These are phyloP conservation scores for Tylopilus balloui DNA, from an alignment of 768 basidiomycete species.

Conservation along the genomic window DNA sequence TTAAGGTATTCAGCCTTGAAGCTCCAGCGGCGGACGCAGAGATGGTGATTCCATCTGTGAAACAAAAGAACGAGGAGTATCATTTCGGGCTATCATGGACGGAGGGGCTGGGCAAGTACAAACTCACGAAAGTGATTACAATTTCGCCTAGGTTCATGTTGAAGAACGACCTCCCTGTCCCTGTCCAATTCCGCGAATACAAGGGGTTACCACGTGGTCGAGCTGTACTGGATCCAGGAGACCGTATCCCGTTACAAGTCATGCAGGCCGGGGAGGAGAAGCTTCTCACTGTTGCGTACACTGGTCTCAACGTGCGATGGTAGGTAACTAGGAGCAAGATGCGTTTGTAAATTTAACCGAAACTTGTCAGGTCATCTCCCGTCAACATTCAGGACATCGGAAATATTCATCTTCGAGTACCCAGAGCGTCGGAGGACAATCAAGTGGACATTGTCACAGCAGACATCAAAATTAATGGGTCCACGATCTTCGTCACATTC, in stretches of 20 bases:
- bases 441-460: slow-evolving; percentile 58
- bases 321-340: slow-evolving; percentile 31
- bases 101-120: slow-evolving; percentile 96
- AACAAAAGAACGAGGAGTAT: slow-evolving; percentile 59
- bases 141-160: slow-evolving; percentile 87
- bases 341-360: background rate
- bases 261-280: slow-evolving; percentile 65
- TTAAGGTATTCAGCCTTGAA: slow-evolving; percentile 80
- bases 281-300: slow-evolving; percentile 77
- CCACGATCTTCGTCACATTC: slow-evolving; percentile 85
- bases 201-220: slow-evolving; percentile 63
- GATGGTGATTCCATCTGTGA: slow-evolving; percentile 62
- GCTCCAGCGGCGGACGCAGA: slow-evolving; percentile 89
- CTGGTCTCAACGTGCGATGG: slow-evolving; percentile 85
- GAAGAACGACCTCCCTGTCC: slow-evolving; percentile 68
- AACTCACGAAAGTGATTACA: slow-evolving; percentile 90
- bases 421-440: slow-evolving; percentile 35
- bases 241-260: slow-evolving; percentile 63
- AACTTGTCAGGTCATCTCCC: slow-evolving; percentile 71
- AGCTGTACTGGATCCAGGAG: slow-evolving; percentile 59
- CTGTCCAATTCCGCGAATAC: slow-evolving; percentile 82
- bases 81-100: slow-evolving; percentile 88
- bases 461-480: slow-evolving; percentile 78
- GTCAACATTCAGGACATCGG: slow-evolving; percentile 93
- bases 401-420: slow-evolving; percentile 66